phyloP scores from a whole-genome alignment of 768 basidiomycete genomes.

The Psilocybe cyanescens region DNA sequence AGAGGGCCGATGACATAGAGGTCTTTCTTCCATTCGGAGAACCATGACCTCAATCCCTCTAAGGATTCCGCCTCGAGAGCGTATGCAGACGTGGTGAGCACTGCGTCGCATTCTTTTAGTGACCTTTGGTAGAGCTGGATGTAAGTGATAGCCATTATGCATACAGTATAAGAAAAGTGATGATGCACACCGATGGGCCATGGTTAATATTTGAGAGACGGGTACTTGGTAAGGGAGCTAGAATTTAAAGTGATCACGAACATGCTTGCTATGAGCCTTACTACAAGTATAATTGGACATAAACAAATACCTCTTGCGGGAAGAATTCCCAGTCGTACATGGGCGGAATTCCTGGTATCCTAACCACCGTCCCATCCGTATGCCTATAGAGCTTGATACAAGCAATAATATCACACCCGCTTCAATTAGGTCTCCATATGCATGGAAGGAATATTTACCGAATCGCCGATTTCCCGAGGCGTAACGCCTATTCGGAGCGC shows the following conservation, averaged over 20 bases:
- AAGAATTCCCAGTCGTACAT: conserved; percentile 23
- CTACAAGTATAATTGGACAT: neutral
- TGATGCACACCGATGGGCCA: neutral
- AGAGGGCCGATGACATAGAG: conserved; percentile 9
- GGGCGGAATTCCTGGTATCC: conserved; percentile 12
- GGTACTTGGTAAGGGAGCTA: neutral
- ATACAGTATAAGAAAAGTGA: neutral
- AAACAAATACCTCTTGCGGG: conserved; percentile 14
- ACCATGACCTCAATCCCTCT: conserved; percentile 6
- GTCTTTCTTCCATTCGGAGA: conserved; percentile 5
- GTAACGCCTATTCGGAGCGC: conserved; percentile 4
- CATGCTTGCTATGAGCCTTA: no score
- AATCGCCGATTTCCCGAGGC: conserved; percentile 7
- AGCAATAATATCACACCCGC: neutral
- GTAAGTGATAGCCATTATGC: neutral
- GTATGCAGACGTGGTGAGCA: neutral
- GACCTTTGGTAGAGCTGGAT: neutral
- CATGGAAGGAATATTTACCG: conserved; percentile 1
- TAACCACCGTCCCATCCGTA: conserved; percentile 9
- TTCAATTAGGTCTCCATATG: no score
- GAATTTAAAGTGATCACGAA: no score
- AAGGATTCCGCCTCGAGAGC: conserved; percentile 1
- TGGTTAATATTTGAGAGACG: neutral
- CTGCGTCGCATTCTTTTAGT: conserved; percentile 12
- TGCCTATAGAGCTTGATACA: conserved; percentile 5